These are phyloP conservation scores for Erodium trifolium DNA, from an alignment of 441 rosid species.

Conservation along the genomic window DNA sequence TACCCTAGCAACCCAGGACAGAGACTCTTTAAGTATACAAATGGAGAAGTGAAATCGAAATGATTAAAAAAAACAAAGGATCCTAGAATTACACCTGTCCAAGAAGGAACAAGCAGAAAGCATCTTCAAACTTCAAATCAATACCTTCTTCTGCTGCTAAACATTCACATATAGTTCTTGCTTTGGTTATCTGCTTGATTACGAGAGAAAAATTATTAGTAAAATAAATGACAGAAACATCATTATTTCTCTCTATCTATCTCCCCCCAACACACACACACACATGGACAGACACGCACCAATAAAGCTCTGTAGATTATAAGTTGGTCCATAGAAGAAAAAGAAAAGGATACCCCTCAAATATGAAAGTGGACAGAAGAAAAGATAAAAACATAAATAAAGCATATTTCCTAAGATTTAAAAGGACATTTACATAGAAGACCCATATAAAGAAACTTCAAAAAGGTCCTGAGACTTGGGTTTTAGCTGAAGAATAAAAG, in stretches of 20 bases:
- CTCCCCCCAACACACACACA: too few species aligned
- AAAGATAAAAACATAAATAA: not conserved
- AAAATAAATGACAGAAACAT: conserved; percentile 12
- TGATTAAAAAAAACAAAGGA: not conserved
- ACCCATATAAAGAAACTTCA: not conserved
- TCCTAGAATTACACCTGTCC: conserved; percentile 48
- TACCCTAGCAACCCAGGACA: conserved; percentile 44
- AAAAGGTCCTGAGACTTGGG: not conserved
- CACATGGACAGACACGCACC: too few species aligned
- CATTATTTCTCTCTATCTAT: not conserved
- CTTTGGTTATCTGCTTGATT: conserved; percentile 55
- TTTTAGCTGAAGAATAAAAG: not conserved
- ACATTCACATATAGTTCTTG: conserved; percentile 66
- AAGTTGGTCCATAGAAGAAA: too few species aligned
- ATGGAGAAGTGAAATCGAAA: not conserved
- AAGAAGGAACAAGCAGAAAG: conserved; percentile 70
- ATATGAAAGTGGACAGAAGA: too few species aligned
- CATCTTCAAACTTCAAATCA: conserved; percentile 84
- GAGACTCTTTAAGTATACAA: not conserved
- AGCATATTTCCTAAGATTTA: not conserved
- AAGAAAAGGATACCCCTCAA: too few species aligned
- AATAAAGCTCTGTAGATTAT: too few species aligned
- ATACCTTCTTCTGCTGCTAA: conserved; percentile 70
- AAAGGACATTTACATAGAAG: not conserved
- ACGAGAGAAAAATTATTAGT: conserved; percentile 13